Conservation (phyloP, 495 filamentous ascomycete genomes). For the Podospora sp. region DNA sequence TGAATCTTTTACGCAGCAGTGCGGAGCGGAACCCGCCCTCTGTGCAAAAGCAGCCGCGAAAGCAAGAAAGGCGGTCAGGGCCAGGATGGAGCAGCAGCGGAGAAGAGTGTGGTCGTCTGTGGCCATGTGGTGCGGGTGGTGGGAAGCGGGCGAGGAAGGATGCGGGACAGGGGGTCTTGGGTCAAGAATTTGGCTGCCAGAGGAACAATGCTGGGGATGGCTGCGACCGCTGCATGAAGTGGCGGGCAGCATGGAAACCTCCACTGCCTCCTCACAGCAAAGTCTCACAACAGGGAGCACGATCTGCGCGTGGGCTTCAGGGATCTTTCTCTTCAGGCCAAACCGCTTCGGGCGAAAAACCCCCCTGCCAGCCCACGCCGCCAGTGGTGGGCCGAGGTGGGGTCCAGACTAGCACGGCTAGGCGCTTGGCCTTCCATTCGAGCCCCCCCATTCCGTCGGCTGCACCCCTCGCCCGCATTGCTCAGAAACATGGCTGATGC, state of each 20-base stretch:
- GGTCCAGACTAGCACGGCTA: background rate
- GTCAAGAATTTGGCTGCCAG: background rate
- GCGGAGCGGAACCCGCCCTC: background rate
- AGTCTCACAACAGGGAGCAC: constrained; percentile 26
- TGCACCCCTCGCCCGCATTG: constrained; percentile 3
- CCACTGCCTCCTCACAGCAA: constrained; percentile 12
- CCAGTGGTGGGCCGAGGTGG: background rate
- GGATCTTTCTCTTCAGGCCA: constrained; percentile 36
- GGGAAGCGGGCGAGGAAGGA: background rate
- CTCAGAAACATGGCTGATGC: constrained; percentile 10
- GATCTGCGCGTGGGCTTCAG: constrained; percentile 44
- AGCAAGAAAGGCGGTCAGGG: constrained; percentile 21
- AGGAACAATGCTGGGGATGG: constrained; percentile 7
- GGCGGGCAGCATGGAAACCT: constrained; percentile 16
- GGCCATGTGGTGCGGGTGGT: constrained; percentile 17
- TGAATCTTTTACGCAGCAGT: background rate
- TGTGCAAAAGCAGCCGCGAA: background rate
- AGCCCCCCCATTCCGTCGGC: constrained; percentile 5
- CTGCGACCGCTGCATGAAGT: constrained; percentile 5
- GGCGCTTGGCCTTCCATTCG: background rate
- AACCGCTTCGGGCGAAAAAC: constrained; percentile 26
- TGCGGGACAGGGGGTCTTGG: constrained; percentile 12
- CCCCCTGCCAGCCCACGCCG: constrained; percentile 11
- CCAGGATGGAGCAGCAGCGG: background rate
- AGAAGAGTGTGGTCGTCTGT: background rate